These are phyloP conservation scores for Gnaphalium uliginosum DNA, from an alignment of 129 eudicot genomes.

Conservation along the genomic window DNA sequence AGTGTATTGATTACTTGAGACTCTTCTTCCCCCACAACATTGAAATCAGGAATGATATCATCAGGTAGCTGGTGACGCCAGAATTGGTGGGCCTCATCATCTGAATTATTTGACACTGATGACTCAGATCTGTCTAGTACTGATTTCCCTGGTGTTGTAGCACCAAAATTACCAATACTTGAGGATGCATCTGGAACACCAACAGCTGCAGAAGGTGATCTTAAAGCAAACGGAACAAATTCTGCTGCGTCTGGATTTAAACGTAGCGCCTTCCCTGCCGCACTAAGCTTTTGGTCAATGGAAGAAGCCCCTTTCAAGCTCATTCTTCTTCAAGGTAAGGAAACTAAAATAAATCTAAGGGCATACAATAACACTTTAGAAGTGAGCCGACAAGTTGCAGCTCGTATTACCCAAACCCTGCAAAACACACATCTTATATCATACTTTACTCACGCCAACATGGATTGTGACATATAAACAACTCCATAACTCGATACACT, in stretches of 20 bases:
- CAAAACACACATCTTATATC: constrained; percentile 23
- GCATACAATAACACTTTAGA: constrained; percentile 24
- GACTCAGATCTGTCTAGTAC: constrained; percentile 75
- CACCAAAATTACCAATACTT: constrained; percentile 32
- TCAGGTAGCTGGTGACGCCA: constrained; percentile 95
- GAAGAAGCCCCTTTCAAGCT: constrained; percentile 61
- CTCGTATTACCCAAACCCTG: constrained; percentile 52
- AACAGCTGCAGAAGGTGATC: constrained; percentile 47
- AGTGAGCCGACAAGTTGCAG: constrained; percentile 19
- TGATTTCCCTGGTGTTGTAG: constrained; percentile 51
- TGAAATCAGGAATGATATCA: constrained; percentile 89
- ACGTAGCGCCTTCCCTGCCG: constrained; percentile 44
- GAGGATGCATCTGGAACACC: constrained; percentile 37
- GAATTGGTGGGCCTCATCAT: constrained; percentile 84
- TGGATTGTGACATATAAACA: constrained; percentile 5
- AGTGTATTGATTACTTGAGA: constrained; percentile 47
- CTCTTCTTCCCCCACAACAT: constrained; percentile 55
- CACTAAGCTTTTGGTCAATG: constrained; percentile 53
- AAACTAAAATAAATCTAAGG: constrained; percentile 24
- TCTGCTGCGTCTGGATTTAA: constrained; percentile 95
- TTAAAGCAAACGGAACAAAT: constrained; percentile 76
- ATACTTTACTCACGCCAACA: constrained; percentile 1
- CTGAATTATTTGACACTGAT: constrained; percentile 71
- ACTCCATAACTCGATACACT: background rate
- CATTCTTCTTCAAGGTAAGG: constrained; percentile 48